Conservation (phyloP, 2,329 filamentous ascomycete species). For the Diplodia seriata region DNA sequence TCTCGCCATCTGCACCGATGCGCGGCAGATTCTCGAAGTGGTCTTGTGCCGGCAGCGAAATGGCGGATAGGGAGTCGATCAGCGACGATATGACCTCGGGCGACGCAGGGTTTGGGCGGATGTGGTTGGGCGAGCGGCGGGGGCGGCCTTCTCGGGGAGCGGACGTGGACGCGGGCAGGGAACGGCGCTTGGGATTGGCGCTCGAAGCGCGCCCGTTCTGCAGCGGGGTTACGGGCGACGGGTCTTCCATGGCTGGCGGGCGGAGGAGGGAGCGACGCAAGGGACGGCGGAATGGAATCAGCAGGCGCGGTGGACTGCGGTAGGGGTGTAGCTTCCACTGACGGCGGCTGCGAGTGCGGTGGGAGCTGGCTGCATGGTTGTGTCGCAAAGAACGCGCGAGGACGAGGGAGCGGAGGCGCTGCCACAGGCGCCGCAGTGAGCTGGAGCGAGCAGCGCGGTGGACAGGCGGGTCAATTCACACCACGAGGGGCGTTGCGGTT, state of each 20-base stretch:
- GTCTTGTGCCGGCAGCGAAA: slow-evolving; percentile 68
- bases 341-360: slow-evolving; percentile 13
- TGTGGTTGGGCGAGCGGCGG: slow-evolving; percentile 45
- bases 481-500: slow-evolving; percentile 12
- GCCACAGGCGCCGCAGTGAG: slow-evolving; percentile 15
- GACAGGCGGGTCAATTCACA: slow-evolving; percentile 24
- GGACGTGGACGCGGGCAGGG: slow-evolving; percentile 38
- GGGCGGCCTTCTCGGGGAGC: slow-evolving; percentile 33
- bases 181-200: slow-evolving; percentile 36
- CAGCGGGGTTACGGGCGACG: slow-evolving; percentile 13
- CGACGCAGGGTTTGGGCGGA: slow-evolving; percentile 54
- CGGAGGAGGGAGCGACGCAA: slow-evolving; percentile 14
- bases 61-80: slow-evolving; percentile 66
- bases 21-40: slow-evolving; percentile 67
- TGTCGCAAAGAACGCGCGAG: slow-evolving; percentile 9
- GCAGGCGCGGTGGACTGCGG: slow-evolving; percentile 11
- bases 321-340: slow-evolving; percentile 22
- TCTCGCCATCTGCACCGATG: slow-evolving; percentile 38
- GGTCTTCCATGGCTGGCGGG: slow-evolving; percentile 24
- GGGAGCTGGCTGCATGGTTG: slow-evolving; percentile 19
- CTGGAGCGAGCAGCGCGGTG: slow-evolving; percentile 13
- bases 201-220: slow-evolving; percentile 5
- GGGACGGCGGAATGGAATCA: slow-evolving; percentile 14
- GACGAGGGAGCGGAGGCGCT: slow-evolving; percentile 16
- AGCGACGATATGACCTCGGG: slow-evolving; percentile 73